A percentile compares a stretch with the other conserved stretches of the same genome.
These are phyloP conservation scores for Starmerella stigmatis DNA, from an alignment of 805 yeast genomes.

Conservation along the genomic window DNA sequence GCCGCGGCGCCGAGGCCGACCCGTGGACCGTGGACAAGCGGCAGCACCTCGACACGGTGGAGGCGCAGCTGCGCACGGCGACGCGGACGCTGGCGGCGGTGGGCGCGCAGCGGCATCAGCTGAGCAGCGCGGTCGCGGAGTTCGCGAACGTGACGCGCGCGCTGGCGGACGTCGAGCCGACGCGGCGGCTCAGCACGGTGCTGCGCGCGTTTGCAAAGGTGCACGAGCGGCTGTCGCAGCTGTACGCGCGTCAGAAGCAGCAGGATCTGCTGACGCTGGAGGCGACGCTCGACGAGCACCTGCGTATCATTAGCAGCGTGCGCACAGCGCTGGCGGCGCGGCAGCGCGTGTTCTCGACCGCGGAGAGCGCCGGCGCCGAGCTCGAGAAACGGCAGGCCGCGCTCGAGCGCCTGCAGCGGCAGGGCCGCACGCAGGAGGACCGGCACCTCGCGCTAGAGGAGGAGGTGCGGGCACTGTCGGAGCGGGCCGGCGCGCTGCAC, in stretches of 20 bases:
- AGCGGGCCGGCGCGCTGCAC: conserved; percentile 44
- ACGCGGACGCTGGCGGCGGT: conserved; percentile 63
- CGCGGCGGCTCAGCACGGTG: conserved; percentile 51
- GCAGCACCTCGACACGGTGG: conserved; percentile 58
- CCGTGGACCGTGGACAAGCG: conserved; percentile 63
- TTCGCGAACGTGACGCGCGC: conserved; percentile 46
- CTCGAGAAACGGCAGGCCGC: conserved; percentile 38
- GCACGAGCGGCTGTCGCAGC: conserved; percentile 58
- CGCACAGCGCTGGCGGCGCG: conserved; percentile 66
- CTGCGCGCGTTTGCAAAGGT: conserved; percentile 61
- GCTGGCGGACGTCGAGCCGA: conserved; percentile 65
- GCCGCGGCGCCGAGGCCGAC: conserved; percentile 57
- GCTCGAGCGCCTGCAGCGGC: conserved; percentile 38
- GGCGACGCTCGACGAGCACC: conserved; percentile 77
- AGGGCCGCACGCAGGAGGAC: conserved; percentile 49
- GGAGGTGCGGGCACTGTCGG: conserved; percentile 50
- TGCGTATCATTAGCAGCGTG: conserved; percentile 64
- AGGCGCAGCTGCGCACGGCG: conserved; percentile 58
- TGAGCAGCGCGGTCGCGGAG: conserved; percentile 59
- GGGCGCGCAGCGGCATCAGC: conserved; percentile 63
- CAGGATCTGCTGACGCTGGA: conserved; percentile 84
- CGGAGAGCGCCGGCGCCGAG: conserved; percentile 40
- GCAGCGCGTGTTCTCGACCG: conserved; percentile 42
- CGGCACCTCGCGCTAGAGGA: conserved; percentile 46
- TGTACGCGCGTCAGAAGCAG: conserved; percentile 63